Conservation (phyloP, 1,284 basidiomycete species). For the Boletellus deceptivus region DNA sequence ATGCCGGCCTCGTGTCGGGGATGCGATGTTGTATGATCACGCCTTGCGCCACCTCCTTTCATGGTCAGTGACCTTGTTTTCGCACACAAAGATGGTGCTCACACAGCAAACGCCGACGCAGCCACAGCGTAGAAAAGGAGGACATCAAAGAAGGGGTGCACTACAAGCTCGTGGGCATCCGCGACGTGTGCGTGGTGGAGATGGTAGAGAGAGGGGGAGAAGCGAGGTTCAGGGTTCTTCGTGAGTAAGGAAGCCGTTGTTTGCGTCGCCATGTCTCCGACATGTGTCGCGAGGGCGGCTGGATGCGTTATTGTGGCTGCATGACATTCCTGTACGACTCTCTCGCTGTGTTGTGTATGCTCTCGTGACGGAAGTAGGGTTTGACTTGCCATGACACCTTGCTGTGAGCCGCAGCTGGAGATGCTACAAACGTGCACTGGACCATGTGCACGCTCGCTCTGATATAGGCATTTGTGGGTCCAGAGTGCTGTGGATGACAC, state of each 20-base stretch:
- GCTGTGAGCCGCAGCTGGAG: too few species aligned
- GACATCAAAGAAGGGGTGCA: conserved; percentile 9
- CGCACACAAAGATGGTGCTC: background rate
- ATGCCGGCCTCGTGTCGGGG: conserved; percentile 15
- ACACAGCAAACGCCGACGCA: conserved; percentile 4
- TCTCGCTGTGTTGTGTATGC: background rate
- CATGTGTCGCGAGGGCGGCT: background rate
- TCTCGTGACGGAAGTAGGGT: conserved; percentile 4
- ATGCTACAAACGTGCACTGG: too few species aligned
- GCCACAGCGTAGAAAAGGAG: conserved; percentile 11
- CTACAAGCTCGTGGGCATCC: conserved; percentile 13
- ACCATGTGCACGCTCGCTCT: too few species aligned
- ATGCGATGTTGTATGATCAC: conserved; percentile 1
- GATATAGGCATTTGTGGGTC: too few species aligned
- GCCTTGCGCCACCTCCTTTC: conserved; percentile 1
- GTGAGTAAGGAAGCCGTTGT: conserved; percentile 2
- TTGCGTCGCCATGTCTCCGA: background rate
- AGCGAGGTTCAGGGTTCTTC: conserved; percentile 10
- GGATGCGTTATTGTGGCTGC: conserved; percentile 1
- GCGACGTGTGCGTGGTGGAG: conserved; percentile 17
- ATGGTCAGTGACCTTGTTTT: conserved; percentile 5
- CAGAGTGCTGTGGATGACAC: too few species aligned
- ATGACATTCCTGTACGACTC: background rate
- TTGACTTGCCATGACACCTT: conserved; percentile 13
- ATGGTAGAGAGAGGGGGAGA: conserved; percentile 5